Percentiles rank a stretch among this genome's conserved stretches.
Conservation (phyloP, 1,284 basidiomycete species). For the Takashimella koratensis region DNA sequence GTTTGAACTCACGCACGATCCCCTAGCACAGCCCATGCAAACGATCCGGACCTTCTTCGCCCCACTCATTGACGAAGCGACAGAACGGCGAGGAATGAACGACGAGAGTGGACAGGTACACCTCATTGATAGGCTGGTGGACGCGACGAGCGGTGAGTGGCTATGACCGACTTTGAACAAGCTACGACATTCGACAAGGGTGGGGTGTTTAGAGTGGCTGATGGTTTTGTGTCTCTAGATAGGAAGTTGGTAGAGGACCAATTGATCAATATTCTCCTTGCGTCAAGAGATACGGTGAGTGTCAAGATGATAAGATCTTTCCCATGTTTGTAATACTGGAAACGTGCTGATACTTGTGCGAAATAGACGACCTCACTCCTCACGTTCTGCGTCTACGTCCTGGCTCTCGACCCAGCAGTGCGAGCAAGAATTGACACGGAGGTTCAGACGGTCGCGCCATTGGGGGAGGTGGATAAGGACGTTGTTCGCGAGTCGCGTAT, state of each 20-base stretch:
- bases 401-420: constrained; percentile 23
- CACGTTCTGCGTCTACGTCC: constrained; percentile 31
- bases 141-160: constrained; percentile 31
- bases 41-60: constrained; percentile 28
- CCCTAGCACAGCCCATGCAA: constrained; percentile 28
- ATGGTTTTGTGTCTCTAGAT: too few relatives aligned
- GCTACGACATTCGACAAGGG: too few relatives aligned
- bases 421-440: constrained; percentile 15
- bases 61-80: constrained; percentile 27
- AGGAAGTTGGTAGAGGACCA: constrained; percentile 37
- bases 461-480: constrained; percentile 18
- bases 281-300: constrained; percentile 43
- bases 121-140: constrained; percentile 32
- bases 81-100: constrained; percentile 1
- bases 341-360: not conserved
- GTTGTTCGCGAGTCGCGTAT: constrained; percentile 21
- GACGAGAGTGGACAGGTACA: constrained; percentile 2
- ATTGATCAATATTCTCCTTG: constrained; percentile 43
- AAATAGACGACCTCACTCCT: constrained; percentile 30
- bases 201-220: too few relatives aligned
- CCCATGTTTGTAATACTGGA: not conserved
- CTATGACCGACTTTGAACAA: too few relatives aligned
- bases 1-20: constrained; percentile 29
- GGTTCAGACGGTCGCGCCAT: constrained; percentile 6
- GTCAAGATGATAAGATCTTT: not conserved